Percentiles rank a stretch among this genome's conserved stretches.
Evolutionary conservation across 208 protist species (phyloP).

Genomic region (Leishmania martiniquensis): DNA sequence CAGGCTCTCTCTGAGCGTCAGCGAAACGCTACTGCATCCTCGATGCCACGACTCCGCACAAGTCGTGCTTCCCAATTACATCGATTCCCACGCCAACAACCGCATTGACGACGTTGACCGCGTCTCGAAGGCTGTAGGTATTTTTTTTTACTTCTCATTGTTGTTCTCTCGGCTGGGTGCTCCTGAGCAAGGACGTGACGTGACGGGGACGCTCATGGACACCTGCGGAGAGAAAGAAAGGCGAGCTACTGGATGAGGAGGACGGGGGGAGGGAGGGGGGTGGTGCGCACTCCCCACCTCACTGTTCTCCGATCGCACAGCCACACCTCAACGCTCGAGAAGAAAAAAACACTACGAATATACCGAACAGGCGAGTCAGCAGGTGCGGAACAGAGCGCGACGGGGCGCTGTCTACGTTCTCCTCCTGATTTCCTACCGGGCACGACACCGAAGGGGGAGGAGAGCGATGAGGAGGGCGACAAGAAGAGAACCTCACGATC

Average conservation of each 20-base stretch:
- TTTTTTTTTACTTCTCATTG: neutral
- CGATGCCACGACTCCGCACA: constrained; percentile 5
- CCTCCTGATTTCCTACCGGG: neutral
- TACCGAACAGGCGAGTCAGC: neutral
- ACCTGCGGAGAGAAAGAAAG: neutral
- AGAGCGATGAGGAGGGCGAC: neutral
- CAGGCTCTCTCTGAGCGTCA: constrained; percentile 23
- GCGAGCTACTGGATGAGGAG: too few relatives aligned
- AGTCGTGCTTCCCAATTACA: neutral
- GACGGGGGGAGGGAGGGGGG: too few relatives aligned
- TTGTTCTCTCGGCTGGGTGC: too few relatives aligned
- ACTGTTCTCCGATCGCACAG: neutral
- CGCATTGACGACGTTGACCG: constrained; percentile 1
- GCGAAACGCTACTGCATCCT: neutral
- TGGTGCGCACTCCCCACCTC: neutral
- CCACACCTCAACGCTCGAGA: neutral
- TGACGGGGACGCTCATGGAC: neutral
- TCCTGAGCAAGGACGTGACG: neutral
- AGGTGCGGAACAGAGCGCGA: neutral
- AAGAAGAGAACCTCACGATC: neutral
- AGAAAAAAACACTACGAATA: neutral
- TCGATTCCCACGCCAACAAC: neutral
- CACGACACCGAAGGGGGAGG: neutral
- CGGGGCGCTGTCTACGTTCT: neutral
- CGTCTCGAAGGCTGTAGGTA: neutral